Base-by-base conservation (phyloP, 1,139 yeast genomes). In the Debaryomyces robertsiae region DNA sequence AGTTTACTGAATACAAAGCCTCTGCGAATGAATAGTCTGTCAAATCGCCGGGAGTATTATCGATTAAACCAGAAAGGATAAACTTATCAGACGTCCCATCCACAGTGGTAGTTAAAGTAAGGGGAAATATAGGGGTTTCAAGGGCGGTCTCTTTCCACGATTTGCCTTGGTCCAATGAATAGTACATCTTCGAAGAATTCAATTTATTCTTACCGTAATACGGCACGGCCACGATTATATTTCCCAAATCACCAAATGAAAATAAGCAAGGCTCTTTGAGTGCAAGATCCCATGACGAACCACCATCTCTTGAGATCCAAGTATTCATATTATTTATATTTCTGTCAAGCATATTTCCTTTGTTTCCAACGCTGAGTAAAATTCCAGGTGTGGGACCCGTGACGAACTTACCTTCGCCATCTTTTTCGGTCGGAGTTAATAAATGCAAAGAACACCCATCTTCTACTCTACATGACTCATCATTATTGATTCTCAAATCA, bases 191-290 rank as follows among this genome's bases (percentile, higher is more conserved):
- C 7, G 61, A 46, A 6, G 63, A 53, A 19, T 47, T 42, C 36
- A 42, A 30, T 16, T 52, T 45, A 16, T 61, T 53, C 14, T 49
- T 48, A 9, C 54, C 61, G 35, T 59, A 58, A 46, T 61, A 70
- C 13, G 82, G 82, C 5, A 80, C 67, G 2, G 90, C 88, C 2
- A 86, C 65, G 32, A 88, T 75, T 4, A 88, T 60, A 57, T 88
- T 88, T 37, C 96, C 97, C 44, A 79, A 78, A 60, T 89, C 95
- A 41, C 94, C 96, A 63, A 82, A 84, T 0, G 84, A 71, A 49
- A 77, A 82, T 4, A 72, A 54, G 33, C 80, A 69, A 1, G 90
- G 81, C 30, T 69, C 75, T 30, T 79, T 78, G 18, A 81, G 54
- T 0, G 81, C 77, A 43, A 69, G 58, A 30, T 61, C 61, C 96